Percentiles rank a stretch among this genome's conserved stretches.
phyloP scores from a whole-genome alignment of 2,329 filamentous ascomycete species.

The Penicillium sp. region DNA sequence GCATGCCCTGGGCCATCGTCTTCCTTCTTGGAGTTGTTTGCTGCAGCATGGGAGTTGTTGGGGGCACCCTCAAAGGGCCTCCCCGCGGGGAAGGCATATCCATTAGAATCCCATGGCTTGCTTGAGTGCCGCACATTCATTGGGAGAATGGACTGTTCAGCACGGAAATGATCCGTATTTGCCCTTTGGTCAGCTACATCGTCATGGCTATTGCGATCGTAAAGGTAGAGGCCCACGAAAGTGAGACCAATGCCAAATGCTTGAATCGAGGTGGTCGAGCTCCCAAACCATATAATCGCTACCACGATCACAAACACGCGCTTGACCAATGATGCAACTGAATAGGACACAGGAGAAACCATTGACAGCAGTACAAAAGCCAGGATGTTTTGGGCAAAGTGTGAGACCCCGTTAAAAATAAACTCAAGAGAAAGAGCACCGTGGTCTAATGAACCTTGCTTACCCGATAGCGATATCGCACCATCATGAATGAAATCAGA shows the following conservation, averaged over 20 bases:
- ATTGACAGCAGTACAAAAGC: conserved; percentile 90
- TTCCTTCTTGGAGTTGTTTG: conserved; percentile 42
- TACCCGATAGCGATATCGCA: conserved; percentile 71
- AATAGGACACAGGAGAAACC: conserved; percentile 95
- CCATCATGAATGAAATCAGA: conserved; percentile 78
- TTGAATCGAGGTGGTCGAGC: conserved; percentile 78
- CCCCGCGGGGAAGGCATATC: conserved; percentile 36
- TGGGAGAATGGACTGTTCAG: conserved; percentile 65
- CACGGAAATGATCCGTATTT: conserved; percentile 62
- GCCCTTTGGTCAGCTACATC: conserved; percentile 84
- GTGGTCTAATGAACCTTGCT: conserved; percentile 69
- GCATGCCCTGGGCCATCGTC: conserved; percentile 48
- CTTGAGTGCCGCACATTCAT: conserved; percentile 49
- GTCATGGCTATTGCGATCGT: conserved; percentile 86
- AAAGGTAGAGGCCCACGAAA: conserved; percentile 89
- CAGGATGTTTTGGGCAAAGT: conserved; percentile 94
- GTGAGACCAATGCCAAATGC: conserved; percentile 83
- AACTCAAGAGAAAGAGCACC: conserved; percentile 72
- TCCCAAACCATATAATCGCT: conserved; percentile 95
- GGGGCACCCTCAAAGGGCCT: conserved; percentile 23
- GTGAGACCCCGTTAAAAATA: conserved; percentile 93
- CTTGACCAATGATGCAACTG: conserved; percentile 92
- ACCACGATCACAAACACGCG: conserved; percentile 95
- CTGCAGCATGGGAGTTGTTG: conserved; percentile 19
- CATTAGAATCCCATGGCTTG: conserved; percentile 40